Evolutionary conservation across 257 asterid species (phyloP).

Genomic region (Lantana camara): DNA sequence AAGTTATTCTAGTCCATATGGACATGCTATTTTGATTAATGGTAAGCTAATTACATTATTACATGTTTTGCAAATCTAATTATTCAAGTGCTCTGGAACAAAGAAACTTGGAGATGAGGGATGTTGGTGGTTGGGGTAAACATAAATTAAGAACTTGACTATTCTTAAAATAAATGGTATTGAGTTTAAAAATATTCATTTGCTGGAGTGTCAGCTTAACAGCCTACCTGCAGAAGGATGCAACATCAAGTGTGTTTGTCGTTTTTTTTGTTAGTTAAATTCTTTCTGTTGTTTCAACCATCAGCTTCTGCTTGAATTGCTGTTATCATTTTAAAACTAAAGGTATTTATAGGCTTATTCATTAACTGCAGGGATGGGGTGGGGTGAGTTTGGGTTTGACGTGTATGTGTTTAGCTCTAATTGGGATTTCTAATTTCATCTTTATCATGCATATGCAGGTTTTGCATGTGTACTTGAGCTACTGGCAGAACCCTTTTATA

Average conservation of each 20-base stretch:
- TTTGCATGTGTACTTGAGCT: slow-evolving; percentile 93
- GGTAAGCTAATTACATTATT: slow-evolving; percentile 46
- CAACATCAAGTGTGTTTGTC: slow-evolving; percentile 1
- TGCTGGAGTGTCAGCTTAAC: background rate
- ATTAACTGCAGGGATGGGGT: background rate
- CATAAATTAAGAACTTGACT: background rate
- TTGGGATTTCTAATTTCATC: slow-evolving; percentile 14
- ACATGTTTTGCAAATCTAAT: background rate
- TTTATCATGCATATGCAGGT: slow-evolving; percentile 48
- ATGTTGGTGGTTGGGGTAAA: background rate
- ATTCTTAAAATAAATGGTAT: background rate
- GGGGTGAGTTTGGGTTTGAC: slow-evolving; percentile 1
- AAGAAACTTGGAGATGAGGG: slow-evolving; percentile 5
- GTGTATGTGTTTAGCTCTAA: background rate
- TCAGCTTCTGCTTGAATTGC: background rate
- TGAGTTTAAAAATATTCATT: slow-evolving; percentile 2
- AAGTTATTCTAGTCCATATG: slow-evolving; percentile 72
- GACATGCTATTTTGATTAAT: slow-evolving; percentile 80
- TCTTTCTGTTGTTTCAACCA: too few relatives aligned
- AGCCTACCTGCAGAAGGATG: slow-evolving; percentile 2
- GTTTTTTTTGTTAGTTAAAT: too few relatives aligned
- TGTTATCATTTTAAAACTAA: background rate
- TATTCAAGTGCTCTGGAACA: background rate
- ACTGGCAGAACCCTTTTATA: slow-evolving; percentile 90
- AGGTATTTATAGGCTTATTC: too few relatives aligned